Evolutionary conservation across 1,139 yeast species (phyloP).

Genomic region (Hyphopichia burtonii): DNA sequence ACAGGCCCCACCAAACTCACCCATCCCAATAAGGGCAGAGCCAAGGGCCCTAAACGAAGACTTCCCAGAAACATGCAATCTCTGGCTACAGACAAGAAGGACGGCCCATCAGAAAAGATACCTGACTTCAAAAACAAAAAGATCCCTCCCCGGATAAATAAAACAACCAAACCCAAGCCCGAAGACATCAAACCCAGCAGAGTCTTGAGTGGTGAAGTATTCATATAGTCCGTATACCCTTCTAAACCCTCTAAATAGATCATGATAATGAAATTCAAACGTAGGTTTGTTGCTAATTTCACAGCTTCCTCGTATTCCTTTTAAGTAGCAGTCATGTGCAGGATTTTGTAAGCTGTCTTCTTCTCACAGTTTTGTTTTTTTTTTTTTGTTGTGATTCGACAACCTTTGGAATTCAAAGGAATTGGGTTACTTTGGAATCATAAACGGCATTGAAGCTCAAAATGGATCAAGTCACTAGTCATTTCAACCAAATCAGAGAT

Average conservation of each 20-base stretch:
- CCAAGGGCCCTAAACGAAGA: conserved; percentile 76
- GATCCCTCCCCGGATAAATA: conserved; percentile 30
- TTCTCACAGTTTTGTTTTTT: not conserved
- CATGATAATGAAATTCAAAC: not conserved
- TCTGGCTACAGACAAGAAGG: not conserved
- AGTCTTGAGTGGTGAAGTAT: conserved; percentile 34
- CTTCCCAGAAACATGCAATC: conserved; percentile 44
- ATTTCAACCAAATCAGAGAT: not conserved
- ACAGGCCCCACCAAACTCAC: conserved; percentile 30
- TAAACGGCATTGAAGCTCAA: not conserved
- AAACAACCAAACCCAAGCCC: conserved; percentile 26
- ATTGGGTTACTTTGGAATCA: too few species aligned
- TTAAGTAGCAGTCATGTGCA: not conserved
- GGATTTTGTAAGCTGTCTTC: not conserved
- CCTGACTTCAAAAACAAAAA: conserved; percentile 10
- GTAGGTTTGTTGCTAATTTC: not conserved
- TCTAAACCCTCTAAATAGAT: not conserved
- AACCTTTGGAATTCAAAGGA: not conserved
- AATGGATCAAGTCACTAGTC: conserved; percentile 1
- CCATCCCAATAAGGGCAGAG: conserved; percentile 61
- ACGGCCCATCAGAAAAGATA: not conserved
- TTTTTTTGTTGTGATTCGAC: not conserved
- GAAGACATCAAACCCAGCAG: conserved; percentile 28
- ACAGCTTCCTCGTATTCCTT: not conserved
- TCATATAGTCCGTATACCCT: conserved; percentile 1